Evolutionary conservation across 2,329 filamentous ascomycete species (phyloP), one percentile per base, ranked within the genome.

Genomic region (Podosphaera fusca): DNA sequence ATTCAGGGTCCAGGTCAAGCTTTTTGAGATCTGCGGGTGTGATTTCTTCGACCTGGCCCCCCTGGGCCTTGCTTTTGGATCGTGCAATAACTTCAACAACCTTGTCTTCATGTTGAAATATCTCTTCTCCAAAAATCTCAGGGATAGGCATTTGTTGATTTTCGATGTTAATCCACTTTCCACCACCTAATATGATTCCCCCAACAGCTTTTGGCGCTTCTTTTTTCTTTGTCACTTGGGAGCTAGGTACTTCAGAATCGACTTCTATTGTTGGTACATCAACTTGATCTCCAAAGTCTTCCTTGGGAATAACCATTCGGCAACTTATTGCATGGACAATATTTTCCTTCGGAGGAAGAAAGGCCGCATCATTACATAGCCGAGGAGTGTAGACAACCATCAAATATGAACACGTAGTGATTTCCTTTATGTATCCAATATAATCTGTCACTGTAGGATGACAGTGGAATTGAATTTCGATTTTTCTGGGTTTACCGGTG

Each of bases 301-400:
- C 71, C 6, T 77, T 73, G 2, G 70, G 64, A 21, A 85, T 70
- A 31, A 86, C 75, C 59, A 78, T 74, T 14, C 74, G 73, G 64
- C 83, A 87, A 54, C 75, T 71, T 55, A 87, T 81, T 1, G 72
- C 64, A 65, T 85, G 75, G 1, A 80, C 75, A 59, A 78, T 75
- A 59, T 80, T 79, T 59, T 82, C 76, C 61, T 80, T 77, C 0
- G 81, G 80, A 2, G 82, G 82, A 57, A 80, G 72, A 65, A 87
- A 87, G 1, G 83, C 82, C n/a, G 83, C 75, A 62, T 87, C 83
- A 66, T 81, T 79, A 68, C 83, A 87, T n/a, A 87, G 75, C 8
- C 82, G 75, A 0, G 82, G 80, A 0, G 83, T 87, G 65, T 86
- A 80, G 57, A 87, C 77, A 7, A 85, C 77, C 81, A 87, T 84